Conservation (phyloP, 2,329 filamentous ascomycete genomes). For the Pseudogymnoascus verrucosus region DNA sequence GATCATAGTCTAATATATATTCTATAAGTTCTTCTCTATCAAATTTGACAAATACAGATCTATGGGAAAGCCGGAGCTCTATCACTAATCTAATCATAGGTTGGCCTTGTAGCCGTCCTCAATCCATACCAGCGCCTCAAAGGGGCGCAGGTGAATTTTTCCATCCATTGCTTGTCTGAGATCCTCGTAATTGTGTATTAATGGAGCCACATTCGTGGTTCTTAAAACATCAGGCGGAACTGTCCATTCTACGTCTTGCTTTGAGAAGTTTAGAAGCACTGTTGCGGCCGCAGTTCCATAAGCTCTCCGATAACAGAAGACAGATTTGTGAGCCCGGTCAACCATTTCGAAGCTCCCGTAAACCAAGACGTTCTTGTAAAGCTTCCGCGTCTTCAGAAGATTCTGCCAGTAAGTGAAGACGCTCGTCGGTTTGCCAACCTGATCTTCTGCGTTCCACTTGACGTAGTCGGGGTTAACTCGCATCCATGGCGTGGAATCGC, state of each 20-base stretch:
- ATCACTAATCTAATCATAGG: neutral
- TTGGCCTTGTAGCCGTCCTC: conserved; percentile 2
- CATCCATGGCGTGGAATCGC: conserved; percentile 59
- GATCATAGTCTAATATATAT: neutral
- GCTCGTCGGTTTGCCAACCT: conserved; percentile 40
- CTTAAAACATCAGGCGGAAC: neutral
- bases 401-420: conserved; percentile 55
- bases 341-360: conserved; percentile 57
- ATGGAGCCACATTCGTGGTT: neutral
- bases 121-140: neutral
- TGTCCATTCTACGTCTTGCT: neutral
- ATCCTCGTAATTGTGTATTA: conserved; percentile 1
- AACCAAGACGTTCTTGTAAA: conserved; percentile 54
- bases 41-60: neutral
- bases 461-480: conserved; percentile 54
- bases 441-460: conserved; percentile 53
- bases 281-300: conserved; percentile 23
- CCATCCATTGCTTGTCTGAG: neutral
- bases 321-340: conserved; percentile 40
- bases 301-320: conserved; percentile 48
- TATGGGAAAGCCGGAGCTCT: neutral
- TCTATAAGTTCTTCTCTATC: neutral
- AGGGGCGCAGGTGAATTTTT: neutral
- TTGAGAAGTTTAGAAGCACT: conserved; percentile 25
- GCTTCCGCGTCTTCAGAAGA: conserved; percentile 51